A percentile compares a stretch with the other conserved stretches of the same genome.
phyloP scores from a whole-genome alignment of 2,329 filamentous ascomycete species.

The Cladosporium colombiae region DNA sequence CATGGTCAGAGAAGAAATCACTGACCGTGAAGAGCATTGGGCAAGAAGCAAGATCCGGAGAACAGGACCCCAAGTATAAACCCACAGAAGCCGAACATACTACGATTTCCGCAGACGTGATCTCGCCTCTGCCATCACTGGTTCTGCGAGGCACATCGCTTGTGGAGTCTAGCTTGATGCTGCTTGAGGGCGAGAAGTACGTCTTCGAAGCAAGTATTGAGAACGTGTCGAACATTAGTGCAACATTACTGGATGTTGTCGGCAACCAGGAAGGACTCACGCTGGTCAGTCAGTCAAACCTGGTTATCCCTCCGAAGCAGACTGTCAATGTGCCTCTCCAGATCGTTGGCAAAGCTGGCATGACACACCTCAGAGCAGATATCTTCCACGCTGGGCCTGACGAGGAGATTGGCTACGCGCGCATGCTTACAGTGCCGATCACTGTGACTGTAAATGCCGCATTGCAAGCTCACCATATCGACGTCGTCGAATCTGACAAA shows the following conservation, averaged over 20 bases:
- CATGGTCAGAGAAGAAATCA: constrained; percentile 71
- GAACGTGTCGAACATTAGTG: constrained; percentile 64
- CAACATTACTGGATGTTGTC: constrained; percentile 56
- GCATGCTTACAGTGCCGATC: constrained; percentile 67
- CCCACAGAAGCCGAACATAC: constrained; percentile 20
- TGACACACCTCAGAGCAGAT: constrained; percentile 76
- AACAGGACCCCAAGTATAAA: constrained; percentile 6
- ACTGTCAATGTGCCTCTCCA: constrained; percentile 77
- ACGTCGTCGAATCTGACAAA: constrained; percentile 65
- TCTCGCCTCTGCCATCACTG: constrained; percentile 75
- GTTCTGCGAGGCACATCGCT: constrained; percentile 74
- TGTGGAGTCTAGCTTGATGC: constrained; percentile 83
- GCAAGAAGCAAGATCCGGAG: constrained; percentile 11
- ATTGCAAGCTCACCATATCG: constrained; percentile 76
- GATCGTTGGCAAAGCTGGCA: constrained; percentile 80
- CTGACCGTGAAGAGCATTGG: constrained; percentile 66
- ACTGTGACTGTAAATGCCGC: constrained; percentile 91
- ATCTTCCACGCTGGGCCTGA: constrained; percentile 65
- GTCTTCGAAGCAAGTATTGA: constrained; percentile 76
- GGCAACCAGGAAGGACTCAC: constrained; percentile 23
- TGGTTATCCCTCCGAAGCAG: constrained; percentile 3
- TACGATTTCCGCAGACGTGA: constrained; percentile 58
- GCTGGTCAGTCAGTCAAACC: not conserved
- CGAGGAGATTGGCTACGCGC: constrained; percentile 24
- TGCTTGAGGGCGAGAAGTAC: constrained; percentile 84